Evolutionary conservation across 2,329 filamentous ascomycete species (phyloP).

Genomic region (Malbranchea zuffiana): DNA sequence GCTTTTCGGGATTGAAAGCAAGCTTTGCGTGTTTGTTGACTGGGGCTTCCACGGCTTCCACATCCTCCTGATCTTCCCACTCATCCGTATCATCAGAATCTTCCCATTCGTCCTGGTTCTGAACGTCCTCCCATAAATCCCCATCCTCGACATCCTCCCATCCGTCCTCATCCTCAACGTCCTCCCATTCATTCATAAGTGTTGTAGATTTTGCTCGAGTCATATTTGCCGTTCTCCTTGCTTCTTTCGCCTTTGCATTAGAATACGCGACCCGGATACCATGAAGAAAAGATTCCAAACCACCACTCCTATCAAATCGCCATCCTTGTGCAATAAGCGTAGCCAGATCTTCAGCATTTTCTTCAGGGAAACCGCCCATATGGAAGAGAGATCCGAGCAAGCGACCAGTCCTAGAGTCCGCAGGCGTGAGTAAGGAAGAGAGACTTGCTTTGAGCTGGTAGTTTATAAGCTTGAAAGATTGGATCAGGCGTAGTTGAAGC

Average conservation of each 20-base stretch:
- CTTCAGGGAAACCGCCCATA: conserved; percentile 16
- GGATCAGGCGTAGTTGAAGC: conserved; percentile 21
- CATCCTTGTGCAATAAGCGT: conserved; percentile 18
- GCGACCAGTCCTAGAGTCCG: conserved; percentile 16
- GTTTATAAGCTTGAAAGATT: conserved; percentile 10
- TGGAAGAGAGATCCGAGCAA: conserved; percentile 19
- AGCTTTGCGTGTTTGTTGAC: too few relatives aligned
- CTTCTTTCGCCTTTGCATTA: too few relatives aligned
- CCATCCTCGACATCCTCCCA: neutral
- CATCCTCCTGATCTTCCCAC: neutral
- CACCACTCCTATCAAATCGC: conserved; percentile 16
- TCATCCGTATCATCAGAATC: conserved; percentile 1
- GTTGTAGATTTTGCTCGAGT: neutral
- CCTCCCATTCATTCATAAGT: neutral
- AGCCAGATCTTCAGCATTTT: conserved; percentile 18
- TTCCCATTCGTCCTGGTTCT: conserved; percentile 1
- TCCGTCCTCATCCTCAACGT: conserved; percentile 2
- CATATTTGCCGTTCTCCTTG: too few relatives aligned
- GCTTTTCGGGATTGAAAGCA: too few relatives aligned
- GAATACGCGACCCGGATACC: conserved; percentile 11
- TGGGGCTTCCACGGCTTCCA: too few relatives aligned
- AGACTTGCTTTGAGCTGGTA: conserved; percentile 10
- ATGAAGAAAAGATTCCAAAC: conserved; percentile 4
- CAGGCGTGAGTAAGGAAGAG: too few relatives aligned
- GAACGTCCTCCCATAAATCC: conserved; percentile 2